Evolutionary conservation across 805 yeast species (phyloP).

Genomic region (Candida coleopterorum): DNA sequence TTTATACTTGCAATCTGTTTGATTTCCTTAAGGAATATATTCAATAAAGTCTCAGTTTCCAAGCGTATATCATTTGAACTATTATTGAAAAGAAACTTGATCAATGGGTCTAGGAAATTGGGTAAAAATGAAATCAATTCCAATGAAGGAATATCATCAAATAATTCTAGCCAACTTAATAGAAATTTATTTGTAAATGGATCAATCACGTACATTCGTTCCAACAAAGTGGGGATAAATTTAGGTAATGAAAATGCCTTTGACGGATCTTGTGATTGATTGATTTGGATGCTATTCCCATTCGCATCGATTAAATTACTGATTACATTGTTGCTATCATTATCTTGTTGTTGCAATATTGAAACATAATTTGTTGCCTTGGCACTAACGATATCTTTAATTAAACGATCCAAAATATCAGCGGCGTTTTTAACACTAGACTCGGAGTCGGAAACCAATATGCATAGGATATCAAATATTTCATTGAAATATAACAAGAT

Average conservation of each 20-base stretch:
- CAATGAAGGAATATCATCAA: constrained; percentile 88
- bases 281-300: constrained; percentile 57
- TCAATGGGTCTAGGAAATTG: constrained; percentile 78
- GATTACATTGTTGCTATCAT: constrained; percentile 17
- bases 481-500: constrained; percentile 88
- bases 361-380: constrained; percentile 86
- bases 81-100: constrained; percentile 70
- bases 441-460: constrained; percentile 85
- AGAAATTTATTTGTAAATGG: constrained; percentile 89
- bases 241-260: constrained; percentile 78
- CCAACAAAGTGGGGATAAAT: constrained; percentile 87
- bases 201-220: constrained; percentile 86
- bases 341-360: constrained; percentile 47
- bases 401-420: constrained; percentile 80
- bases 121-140: constrained; percentile 86
- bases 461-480: constrained; percentile 87
- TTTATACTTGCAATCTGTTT: constrained; percentile 70
- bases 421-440: constrained; percentile 93
- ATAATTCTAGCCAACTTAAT: constrained; percentile 89
- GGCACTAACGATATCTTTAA: constrained; percentile 93
- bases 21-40: constrained; percentile 74
- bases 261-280: constrained; percentile 53
- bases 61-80: constrained; percentile 83
- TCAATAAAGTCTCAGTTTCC: constrained; percentile 75
- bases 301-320: constrained; percentile 47